Evolutionary conservation across 2,329 filamentous ascomycete genomes (phyloP).

Genomic region (Tympanopsis confertula): DNA sequence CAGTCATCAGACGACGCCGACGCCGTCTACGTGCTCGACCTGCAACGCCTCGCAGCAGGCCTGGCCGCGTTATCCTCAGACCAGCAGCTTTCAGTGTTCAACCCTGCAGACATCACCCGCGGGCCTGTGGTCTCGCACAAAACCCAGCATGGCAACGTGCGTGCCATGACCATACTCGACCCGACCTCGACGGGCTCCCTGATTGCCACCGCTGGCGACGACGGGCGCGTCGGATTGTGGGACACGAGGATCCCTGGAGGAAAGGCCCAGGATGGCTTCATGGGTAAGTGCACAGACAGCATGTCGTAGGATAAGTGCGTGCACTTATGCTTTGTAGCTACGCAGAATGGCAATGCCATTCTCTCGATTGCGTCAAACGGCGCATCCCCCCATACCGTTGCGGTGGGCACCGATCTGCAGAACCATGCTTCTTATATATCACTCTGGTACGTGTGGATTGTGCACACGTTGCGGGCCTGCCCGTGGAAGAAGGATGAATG

Average conservation of each 20-base stretch:
- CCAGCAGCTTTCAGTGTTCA: slow-evolving; percentile 55
- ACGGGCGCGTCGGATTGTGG: slow-evolving; percentile 57
- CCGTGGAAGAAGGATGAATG: slow-evolving; percentile 1
- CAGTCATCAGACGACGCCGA: no score
- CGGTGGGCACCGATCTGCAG: slow-evolving; percentile 62
- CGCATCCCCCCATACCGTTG: slow-evolving; percentile 43
- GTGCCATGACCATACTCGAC: slow-evolving; percentile 46
- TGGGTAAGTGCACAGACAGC: slow-evolving; percentile 26
- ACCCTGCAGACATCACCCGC: slow-evolving; percentile 41
- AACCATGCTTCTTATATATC: slow-evolving; percentile 49
- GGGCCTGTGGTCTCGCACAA: slow-evolving; percentile 33
- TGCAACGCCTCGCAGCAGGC: slow-evolving; percentile 35
- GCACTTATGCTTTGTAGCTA: slow-evolving; percentile 4
- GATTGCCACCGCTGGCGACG: slow-evolving; percentile 60
- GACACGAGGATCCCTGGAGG: slow-evolving; percentile 40
- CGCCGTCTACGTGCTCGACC: slow-evolving; percentile 45
- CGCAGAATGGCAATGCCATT: slow-evolving; percentile 37
- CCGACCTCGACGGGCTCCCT: slow-evolving; percentile 34
- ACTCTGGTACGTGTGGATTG: slow-evolving; percentile 37
- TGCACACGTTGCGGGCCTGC: slow-evolving; percentile 1
- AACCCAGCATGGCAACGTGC: slow-evolving; percentile 50
- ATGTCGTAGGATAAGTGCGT: slow-evolving; percentile 3
- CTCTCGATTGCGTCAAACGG: slow-evolving; percentile 56
- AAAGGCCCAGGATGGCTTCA: slow-evolving; percentile 28
- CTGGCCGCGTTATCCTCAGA: slow-evolving; percentile 59